These are phyloP conservation scores for Colletotrichum lindemuthianum DNA, from an alignment of 2,329 filamentous ascomycete species.

Conservation along the genomic window DNA sequence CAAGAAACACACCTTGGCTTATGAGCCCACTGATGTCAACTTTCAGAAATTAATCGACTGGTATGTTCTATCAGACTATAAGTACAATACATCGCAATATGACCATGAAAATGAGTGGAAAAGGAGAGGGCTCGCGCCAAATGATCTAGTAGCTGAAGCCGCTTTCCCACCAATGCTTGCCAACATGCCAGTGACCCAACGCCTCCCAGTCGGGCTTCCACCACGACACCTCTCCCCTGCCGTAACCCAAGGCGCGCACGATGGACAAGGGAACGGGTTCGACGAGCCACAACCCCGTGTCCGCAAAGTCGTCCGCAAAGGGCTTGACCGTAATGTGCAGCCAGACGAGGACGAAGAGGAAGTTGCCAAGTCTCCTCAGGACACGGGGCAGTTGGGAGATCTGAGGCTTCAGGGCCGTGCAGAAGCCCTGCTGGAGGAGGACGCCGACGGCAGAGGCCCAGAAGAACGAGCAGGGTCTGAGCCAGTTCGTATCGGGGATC, in stretches of 20 bases:
- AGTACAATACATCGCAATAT: slow-evolving; percentile 7
- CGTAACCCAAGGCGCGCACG: slow-evolving; percentile 73
- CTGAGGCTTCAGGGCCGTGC: slow-evolving; percentile 44
- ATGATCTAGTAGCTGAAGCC: slow-evolving; percentile 49
- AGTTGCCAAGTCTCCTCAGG: slow-evolving; percentile 65
- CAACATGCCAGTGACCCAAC: slow-evolving; percentile 65
- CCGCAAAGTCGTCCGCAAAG: slow-evolving; percentile 81
- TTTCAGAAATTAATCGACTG: too few species aligned
- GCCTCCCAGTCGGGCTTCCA: slow-evolving; percentile 72
- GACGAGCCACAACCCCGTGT: slow-evolving; percentile 79
- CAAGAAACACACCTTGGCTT: too few species aligned
- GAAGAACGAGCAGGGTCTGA: slow-evolving; percentile 75
- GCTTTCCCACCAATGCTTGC: slow-evolving; percentile 69
- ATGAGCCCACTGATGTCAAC: too few species aligned
- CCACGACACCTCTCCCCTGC: slow-evolving; percentile 68
- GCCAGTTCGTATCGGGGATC: slow-evolving; percentile 62
- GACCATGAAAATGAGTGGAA: slow-evolving; percentile 5
- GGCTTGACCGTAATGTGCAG: slow-evolving; percentile 71
- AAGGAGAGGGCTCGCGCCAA: neutral
- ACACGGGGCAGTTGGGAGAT: slow-evolving; percentile 54
- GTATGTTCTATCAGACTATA: neutral
- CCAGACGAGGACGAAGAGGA: slow-evolving; percentile 72
- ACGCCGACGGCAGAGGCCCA: slow-evolving; percentile 74
- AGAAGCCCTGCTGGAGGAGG: slow-evolving; percentile 61
- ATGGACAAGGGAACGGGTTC: slow-evolving; percentile 84